Conservation (phyloP, 176 grass and related monocot genomes). For the Typha latifolia region DNA sequence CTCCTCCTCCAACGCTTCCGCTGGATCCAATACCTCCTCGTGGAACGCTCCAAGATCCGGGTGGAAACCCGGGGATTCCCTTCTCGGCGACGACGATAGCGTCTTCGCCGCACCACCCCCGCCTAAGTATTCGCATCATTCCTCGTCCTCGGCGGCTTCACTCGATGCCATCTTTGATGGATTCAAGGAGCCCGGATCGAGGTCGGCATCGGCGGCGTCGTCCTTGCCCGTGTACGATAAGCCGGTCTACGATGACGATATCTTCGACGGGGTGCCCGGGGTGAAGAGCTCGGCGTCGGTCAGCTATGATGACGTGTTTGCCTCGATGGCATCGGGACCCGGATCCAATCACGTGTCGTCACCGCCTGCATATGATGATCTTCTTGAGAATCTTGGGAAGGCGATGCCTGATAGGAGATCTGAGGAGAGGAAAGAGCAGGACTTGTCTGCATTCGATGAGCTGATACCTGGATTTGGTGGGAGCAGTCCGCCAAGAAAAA, state of each 20-base stretch:
- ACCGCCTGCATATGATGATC: constrained; percentile 50
- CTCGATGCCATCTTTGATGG: constrained; percentile 25
- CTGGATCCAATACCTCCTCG: neutral
- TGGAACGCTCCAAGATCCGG: constrained; percentile 43
- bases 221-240: constrained; percentile 19
- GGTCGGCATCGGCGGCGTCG: neutral
- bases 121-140: constrained; percentile 12
- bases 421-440: constrained; percentile 13
- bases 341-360: constrained; percentile 15
- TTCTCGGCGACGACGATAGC: constrained; percentile 27
- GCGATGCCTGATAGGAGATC: constrained; percentile 13
- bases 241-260: constrained; percentile 35
- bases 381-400: constrained; percentile 54
- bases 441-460: constrained; percentile 51
- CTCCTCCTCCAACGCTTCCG: constrained; percentile 18
- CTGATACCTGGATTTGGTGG: constrained; percentile 67
- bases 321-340: neutral
- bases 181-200: constrained; percentile 8
- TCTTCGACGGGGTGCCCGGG: constrained; percentile 45
- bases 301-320: constrained; percentile 58
- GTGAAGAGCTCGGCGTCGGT: constrained; percentile 22
- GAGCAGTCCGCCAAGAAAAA: constrained; percentile 29
- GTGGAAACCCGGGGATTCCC: constrained; percentile 5
- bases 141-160: constrained; percentile 23
- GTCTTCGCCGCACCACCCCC: constrained; percentile 28